A percentile compares a stretch with the other conserved stretches of the same genome.
Conservation (phyloP, 371 early-diverging fungal species). For the Mucor racemosus region DNA sequence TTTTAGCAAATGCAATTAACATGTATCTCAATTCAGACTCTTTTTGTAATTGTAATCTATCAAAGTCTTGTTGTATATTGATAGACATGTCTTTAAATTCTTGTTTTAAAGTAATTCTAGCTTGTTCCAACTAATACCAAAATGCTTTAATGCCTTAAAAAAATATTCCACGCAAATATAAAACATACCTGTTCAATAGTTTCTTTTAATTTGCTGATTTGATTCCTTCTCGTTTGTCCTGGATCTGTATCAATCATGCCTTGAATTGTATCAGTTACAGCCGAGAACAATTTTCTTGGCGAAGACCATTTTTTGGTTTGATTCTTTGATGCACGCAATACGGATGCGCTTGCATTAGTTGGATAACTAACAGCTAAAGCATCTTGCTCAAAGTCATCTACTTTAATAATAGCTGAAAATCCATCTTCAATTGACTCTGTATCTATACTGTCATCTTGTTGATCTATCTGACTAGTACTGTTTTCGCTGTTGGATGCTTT, state of each 20-base stretch:
- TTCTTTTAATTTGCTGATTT: conserved; percentile 80
- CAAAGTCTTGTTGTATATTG: conserved; percentile 80
- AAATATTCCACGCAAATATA: no score
- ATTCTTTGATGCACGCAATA: conserved; percentile 38
- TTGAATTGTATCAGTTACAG: conserved; percentile 71
- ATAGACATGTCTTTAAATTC: conserved; percentile 76
- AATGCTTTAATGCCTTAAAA: not conserved
- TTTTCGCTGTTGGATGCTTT: not conserved
- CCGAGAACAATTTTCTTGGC: conserved; percentile 59
- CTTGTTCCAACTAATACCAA: conserved; percentile 64
- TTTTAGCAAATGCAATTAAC: conserved; percentile 76
- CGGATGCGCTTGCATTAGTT: conserved; percentile 35
- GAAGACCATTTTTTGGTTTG: conserved; percentile 56
- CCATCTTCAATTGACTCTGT: conserved; percentile 51
- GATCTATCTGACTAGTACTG: not conserved
- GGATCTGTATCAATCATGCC: conserved; percentile 95
- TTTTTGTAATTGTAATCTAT: conserved; percentile 85
- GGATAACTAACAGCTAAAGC: conserved; percentile 27
- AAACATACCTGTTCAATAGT: conserved; percentile 61
- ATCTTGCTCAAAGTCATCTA: conserved; percentile 11
- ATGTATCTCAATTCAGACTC: conserved; percentile 74
- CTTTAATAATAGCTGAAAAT: conserved; percentile 35
- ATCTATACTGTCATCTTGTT: conserved; percentile 27
- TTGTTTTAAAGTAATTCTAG: conserved; percentile 57
- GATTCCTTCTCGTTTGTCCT: conserved; percentile 81